phyloP scores from a whole-genome alignment of 345 rosid genomes.

The Corchorus olitorius region DNA sequence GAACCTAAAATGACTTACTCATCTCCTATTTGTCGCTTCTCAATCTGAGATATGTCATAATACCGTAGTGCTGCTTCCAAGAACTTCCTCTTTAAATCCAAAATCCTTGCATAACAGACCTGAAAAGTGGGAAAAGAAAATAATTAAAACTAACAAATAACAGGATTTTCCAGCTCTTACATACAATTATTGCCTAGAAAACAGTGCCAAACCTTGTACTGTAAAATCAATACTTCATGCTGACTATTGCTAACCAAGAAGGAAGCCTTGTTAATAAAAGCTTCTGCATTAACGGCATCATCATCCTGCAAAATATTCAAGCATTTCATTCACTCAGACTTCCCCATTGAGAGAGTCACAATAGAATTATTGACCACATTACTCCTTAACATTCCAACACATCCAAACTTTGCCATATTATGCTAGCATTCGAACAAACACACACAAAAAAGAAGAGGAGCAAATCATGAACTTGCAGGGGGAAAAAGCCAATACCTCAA shows the following conservation, averaged over 20 bases:
- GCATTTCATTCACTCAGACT: neutral
- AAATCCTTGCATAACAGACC: constrained; percentile 97
- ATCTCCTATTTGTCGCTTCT: constrained; percentile 89
- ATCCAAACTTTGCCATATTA: neutral
- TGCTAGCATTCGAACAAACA: neutral
- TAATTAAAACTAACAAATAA: constrained; percentile 11
- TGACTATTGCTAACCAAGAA: constrained; percentile 96
- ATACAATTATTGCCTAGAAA: neutral
- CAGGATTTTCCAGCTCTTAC: constrained; percentile 3
- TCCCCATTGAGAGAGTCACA: neutral
- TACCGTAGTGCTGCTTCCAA: constrained; percentile 95
- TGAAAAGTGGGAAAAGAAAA: constrained; percentile 28
- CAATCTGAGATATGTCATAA: constrained; percentile 93
- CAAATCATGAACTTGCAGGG: constrained; percentile 6
- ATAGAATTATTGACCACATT: neutral
- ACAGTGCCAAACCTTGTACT: constrained; percentile 67
- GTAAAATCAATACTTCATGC: constrained; percentile 86
- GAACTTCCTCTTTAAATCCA: constrained; percentile 96
- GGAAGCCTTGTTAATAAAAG: constrained; percentile 94
- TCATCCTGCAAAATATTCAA: constrained; percentile 67
- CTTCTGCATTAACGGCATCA: constrained; percentile 98
- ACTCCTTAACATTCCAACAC: neutral
- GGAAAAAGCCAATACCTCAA: constrained; percentile 61
- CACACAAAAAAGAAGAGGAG: neutral
- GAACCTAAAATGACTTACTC: constrained; percentile 55